Conservation (phyloP, 176 grass and related monocot genomes). For the Aegilops bicornis region DNA sequence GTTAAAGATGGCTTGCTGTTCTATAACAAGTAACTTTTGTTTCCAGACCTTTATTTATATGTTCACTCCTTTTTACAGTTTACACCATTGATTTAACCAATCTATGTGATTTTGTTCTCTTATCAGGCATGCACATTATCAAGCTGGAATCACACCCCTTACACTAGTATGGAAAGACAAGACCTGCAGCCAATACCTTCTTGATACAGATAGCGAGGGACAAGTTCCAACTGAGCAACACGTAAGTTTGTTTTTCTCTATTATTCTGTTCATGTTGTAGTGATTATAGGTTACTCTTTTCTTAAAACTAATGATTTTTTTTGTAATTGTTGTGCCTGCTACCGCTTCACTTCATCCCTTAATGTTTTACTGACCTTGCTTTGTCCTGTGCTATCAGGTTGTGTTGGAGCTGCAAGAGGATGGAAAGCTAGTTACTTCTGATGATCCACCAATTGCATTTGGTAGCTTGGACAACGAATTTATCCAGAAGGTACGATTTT, state of each 20-base stretch:
- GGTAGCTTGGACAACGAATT: slow-evolving; percentile 64
- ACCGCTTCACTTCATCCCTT: not conserved
- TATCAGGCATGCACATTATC: slow-evolving; percentile 81
- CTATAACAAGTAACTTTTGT: slow-evolving; percentile 78
- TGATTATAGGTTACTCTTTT: not conserved
- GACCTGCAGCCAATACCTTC: slow-evolving; percentile 75
- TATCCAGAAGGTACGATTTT: slow-evolving; percentile 72
- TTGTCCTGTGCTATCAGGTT: slow-evolving; percentile 60
- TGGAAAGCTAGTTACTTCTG: slow-evolving; percentile 78
- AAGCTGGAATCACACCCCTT: slow-evolving; percentile 92
- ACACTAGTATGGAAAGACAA: slow-evolving; percentile 83
- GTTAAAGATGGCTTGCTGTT: slow-evolving; percentile 90
- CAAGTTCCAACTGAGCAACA: slow-evolving; percentile 79
- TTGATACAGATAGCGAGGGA: slow-evolving; percentile 86
- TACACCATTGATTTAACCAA: not conserved
- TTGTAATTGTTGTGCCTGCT: not conserved
- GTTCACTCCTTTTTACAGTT: not conserved
- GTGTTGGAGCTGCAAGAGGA: slow-evolving; percentile 95
- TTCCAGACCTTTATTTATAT: not conserved
- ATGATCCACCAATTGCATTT: slow-evolving; percentile 81
- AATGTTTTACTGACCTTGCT: slow-evolving; percentile 13
- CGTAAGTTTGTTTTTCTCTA: slow-evolving; percentile 32
- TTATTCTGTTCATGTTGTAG: not conserved
- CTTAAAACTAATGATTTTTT: not conserved
- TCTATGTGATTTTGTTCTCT: not conserved